A percentile compares a stretch with the other conserved stretches of the same genome.
Conservation (phyloP, 2,329 filamentous ascomycete species). For the Endoconidiophora polonica region DNA sequence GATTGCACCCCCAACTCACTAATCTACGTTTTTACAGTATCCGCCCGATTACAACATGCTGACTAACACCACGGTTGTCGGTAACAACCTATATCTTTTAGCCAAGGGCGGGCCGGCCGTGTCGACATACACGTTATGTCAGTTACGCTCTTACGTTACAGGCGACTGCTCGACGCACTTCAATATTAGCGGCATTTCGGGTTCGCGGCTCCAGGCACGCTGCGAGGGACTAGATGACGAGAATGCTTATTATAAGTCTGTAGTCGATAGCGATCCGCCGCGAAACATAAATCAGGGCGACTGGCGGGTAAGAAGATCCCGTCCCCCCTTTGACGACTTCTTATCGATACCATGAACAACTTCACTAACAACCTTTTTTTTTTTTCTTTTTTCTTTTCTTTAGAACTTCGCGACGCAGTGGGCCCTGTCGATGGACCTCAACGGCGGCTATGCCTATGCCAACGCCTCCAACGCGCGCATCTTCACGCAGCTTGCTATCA, state of each 20-base stretch:
- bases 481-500: slow-evolving; percentile 32
- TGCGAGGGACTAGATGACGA: slow-evolving; percentile 41
- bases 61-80: background rate
- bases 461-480: slow-evolving; percentile 44
- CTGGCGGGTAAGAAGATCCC: slow-evolving; percentile 5
- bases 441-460: slow-evolving; percentile 34
- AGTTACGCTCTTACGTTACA: slow-evolving; percentile 45
- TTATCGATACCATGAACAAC: too few relatives aligned
- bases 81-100: background rate
- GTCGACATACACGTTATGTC: slow-evolving; percentile 44
- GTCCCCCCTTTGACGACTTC: too few relatives aligned
- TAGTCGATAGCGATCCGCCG: background rate
- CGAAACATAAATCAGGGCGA: background rate
- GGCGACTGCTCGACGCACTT: slow-evolving; percentile 50
- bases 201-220: slow-evolving; percentile 40
- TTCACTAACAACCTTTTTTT: too few relatives aligned
- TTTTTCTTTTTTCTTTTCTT: too few relatives aligned
- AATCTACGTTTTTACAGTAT: background rate
- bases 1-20: too few relatives aligned
- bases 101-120: slow-evolving; percentile 17
- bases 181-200: slow-evolving; percentile 36
- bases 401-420: slow-evolving; percentile 35
- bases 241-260: slow-evolving; percentile 32
- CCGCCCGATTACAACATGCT: background rate
- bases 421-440: slow-evolving; percentile 37